Evolutionary conservation across 192 early-diverging fungal genomes (phyloP).

Genomic region (Linnemannia zychae): DNA sequence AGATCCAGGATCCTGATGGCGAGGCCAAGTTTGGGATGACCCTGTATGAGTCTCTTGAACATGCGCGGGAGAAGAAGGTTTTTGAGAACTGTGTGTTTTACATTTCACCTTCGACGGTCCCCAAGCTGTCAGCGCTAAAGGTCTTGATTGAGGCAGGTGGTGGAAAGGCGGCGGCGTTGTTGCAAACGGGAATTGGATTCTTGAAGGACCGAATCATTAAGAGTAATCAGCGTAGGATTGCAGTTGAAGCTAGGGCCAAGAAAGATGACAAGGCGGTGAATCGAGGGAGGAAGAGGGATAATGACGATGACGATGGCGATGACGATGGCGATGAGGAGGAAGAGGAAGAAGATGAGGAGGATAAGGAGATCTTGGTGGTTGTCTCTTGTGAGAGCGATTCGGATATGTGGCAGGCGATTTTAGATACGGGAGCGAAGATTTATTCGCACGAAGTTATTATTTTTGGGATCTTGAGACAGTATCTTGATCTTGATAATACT

Average conservation of each 20-base stretch:
- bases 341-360: constrained; percentile 2
- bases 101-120: constrained; percentile 29
- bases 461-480: constrained; percentile 23
- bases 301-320: neutral
- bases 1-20: constrained; percentile 25
- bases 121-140: constrained; percentile 32
- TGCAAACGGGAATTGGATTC: constrained; percentile 32
- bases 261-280: neutral
- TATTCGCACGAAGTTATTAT: constrained; percentile 51
- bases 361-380: constrained; percentile 29
- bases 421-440: constrained; percentile 20
- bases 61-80: constrained; percentile 34
- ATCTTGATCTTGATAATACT: constrained; percentile 25
- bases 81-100: constrained; percentile 47
- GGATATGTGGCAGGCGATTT: constrained; percentile 46
- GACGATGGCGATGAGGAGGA: neutral
- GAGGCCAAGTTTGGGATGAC: constrained; percentile 39
- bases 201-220: constrained; percentile 32
- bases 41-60: constrained; percentile 33
- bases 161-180: constrained; percentile 27
- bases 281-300: neutral
- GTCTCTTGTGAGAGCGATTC: constrained; percentile 40
- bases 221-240: neutral
- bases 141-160: constrained; percentile 36
- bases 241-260: neutral